phyloP scores from a whole-genome alignment of 2,329 filamentous ascomycete species.

The Neophaeococcomyces mojaviensis region DNA sequence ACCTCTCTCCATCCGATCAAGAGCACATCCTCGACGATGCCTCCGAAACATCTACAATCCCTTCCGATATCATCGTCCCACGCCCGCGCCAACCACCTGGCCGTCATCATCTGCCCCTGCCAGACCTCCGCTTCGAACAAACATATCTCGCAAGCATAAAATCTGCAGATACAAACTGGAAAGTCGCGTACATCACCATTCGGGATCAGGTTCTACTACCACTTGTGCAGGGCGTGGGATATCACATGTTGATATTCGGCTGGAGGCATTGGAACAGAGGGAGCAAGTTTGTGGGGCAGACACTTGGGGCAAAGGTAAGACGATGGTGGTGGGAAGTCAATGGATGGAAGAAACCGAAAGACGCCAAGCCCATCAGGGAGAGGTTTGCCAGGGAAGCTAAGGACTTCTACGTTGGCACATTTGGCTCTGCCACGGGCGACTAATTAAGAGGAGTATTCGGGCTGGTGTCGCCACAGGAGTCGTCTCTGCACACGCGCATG shows the following conservation, averaged over 20 bases:
- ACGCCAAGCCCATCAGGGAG: conserved; percentile 22
- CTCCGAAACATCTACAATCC: conserved; percentile 36
- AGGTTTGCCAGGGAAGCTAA: conserved; percentile 34
- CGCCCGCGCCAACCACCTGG: conserved; percentile 31
- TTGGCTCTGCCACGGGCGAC: conserved; percentile 20
- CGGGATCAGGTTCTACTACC: conserved; percentile 83
- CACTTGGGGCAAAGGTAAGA: conserved; percentile 63
- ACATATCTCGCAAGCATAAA: conserved; percentile 90
- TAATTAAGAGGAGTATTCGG: conserved; percentile 14
- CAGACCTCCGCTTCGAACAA: conserved; percentile 92
- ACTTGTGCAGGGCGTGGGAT: conserved; percentile 78
- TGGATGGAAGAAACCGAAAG: conserved; percentile 66
- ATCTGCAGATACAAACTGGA: conserved; percentile 69
- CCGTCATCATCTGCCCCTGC: conserved; percentile 59
- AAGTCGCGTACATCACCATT: conserved; percentile 73
- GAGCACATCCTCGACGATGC: conserved; percentile 24
- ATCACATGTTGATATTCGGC: conserved; percentile 74
- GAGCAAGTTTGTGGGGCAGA: conserved; percentile 67
- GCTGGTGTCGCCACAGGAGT: no score
- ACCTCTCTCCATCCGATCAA: conserved; percentile 8
- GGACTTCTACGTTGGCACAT: conserved; percentile 28
- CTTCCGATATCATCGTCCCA: conserved; percentile 40
- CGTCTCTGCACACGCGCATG: no score
- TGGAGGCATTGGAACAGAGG: conserved; percentile 87
- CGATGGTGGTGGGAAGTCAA: conserved; percentile 96